Evolutionary conservation across 2,329 filamentous ascomycete species (phyloP).

Genomic region (Cercospora nicotianae): DNA sequence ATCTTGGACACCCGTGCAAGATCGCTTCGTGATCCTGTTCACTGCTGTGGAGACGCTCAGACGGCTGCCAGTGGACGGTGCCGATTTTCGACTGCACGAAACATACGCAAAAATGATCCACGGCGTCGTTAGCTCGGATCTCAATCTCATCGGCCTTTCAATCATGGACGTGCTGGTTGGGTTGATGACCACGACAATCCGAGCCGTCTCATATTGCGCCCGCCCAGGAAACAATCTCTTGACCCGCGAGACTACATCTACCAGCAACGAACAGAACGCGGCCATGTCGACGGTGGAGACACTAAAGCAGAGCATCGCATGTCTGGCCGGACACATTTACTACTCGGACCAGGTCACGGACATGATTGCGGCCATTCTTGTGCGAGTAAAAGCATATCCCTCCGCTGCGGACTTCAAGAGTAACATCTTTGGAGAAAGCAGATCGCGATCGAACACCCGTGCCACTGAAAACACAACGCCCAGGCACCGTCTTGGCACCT

Average conservation of each 20-base stretch:
- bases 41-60: conserved; percentile 76
- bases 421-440: conserved; percentile 16
- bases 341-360: conserved; percentile 95
- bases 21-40: conserved; percentile 86
- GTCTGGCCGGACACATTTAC: conserved; percentile 90
- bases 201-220: conserved; percentile 19
- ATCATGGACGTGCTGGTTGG: conserved; percentile 92
- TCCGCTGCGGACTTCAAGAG: conserved; percentile 34
- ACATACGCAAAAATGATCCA: conserved; percentile 76
- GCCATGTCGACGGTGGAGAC: conserved; percentile 36
- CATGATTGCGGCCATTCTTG: conserved; percentile 81
- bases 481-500: conserved; percentile 30
- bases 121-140: conserved; percentile 78
- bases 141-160: conserved; percentile 92
- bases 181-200: conserved; percentile 72
- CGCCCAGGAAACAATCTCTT: conserved; percentile 8
- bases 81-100: conserved; percentile 65
- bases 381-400: conserved; percentile 67
- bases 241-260: conserved; percentile 5
- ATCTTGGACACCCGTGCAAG: conserved; percentile 88
- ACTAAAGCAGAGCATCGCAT: conserved; percentile 81
- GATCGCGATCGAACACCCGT: conserved; percentile 16
- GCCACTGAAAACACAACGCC: conserved; percentile 19
- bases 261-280: conserved; percentile 13
- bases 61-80: conserved; percentile 66